phyloP scores from a whole-genome alignment of 805 yeast genomes.

The Saturnispora hagleri region DNA sequence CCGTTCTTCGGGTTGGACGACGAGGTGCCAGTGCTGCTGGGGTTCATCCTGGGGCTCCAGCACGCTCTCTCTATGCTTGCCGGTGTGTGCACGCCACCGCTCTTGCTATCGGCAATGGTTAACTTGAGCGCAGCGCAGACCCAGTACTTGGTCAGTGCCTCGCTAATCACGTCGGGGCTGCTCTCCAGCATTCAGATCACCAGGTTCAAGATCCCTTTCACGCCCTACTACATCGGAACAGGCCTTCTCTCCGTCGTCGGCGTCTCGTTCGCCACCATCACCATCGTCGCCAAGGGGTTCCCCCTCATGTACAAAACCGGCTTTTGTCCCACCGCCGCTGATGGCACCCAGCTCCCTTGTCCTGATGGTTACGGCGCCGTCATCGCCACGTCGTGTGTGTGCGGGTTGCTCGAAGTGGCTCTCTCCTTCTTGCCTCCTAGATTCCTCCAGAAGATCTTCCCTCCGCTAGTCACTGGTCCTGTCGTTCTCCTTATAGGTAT shows the following conservation, averaged over 20 bases:
- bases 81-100: conserved; percentile 79
- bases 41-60: conserved; percentile 73
- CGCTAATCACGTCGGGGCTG: conserved; percentile 62
- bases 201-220: conserved; percentile 64
- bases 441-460: conserved; percentile 63
- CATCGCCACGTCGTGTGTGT: conserved; percentile 66
- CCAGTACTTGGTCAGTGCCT: conserved; percentile 63
- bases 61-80: conserved; percentile 89
- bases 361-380: conserved; percentile 89
- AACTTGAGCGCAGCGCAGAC: conserved; percentile 40
- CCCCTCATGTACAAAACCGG: conserved; percentile 79
- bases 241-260: conserved; percentile 89
- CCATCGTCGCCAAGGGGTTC: conserved; percentile 65
- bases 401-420: conserved; percentile 66
- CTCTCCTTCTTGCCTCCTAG: conserved; percentile 74
- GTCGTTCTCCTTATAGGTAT: conserved; percentile 82
- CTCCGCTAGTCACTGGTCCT: conserved; percentile 89
- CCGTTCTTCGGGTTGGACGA: conserved; percentile 79
- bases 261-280: conserved; percentile 81
- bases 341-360: conserved; percentile 67
- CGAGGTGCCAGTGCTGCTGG: conserved; percentile 72
- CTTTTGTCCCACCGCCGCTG: conserved; percentile 49
- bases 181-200: conserved; percentile 72
- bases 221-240: conserved; percentile 76
- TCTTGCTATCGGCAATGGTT: conserved; percentile 58